Evolutionary conservation across 805 yeast species (phyloP).

Genomic region (Candida andamanensis): DNA sequence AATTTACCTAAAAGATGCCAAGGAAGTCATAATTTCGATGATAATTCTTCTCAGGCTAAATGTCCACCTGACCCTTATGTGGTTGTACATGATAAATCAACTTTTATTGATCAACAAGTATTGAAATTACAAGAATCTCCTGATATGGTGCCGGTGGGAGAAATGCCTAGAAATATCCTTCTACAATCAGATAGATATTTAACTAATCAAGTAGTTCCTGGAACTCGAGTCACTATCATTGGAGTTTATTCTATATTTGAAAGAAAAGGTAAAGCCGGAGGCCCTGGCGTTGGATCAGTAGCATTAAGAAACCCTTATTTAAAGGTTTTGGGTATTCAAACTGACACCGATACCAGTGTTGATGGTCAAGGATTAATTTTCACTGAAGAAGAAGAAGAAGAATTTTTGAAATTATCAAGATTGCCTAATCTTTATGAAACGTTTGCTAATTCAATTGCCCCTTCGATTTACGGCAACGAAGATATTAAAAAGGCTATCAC

Average conservation of each 20-base stretch:
- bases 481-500: conserved; percentile 94
- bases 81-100: conserved; percentile 87
- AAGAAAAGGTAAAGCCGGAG: conserved; percentile 42
- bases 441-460: conserved; percentile 88
- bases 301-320: conserved; percentile 93
- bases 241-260: conserved; percentile 93
- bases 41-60: conserved; percentile 47
- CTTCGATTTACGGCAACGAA: conserved; percentile 88
- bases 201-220: conserved; percentile 90
- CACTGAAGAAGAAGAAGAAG: conserved; percentile 92
- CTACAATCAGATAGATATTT: conserved; percentile 85
- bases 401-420: conserved; percentile 74
- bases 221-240: conserved; percentile 84
- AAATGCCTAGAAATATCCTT: conserved; percentile 91
- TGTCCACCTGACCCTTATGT: conserved; percentile 94
- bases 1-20: conserved; percentile 65
- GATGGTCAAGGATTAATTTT: conserved; percentile 57
- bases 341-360: conserved; percentile 71
- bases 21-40: conserved; percentile 37
- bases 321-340: conserved; percentile 78
- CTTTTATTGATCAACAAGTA: conserved; percentile 92
- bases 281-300: conserved; percentile 44
- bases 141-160: conserved; percentile 98
- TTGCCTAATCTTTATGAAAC: conserved; percentile 79
- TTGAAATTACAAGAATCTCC: conserved; percentile 95